Percentiles rank a stretch among this genome's conserved stretches.
phyloP scores from a whole-genome alignment of 2,329 filamentous ascomycete genomes.

The Beauveria medogensis region DNA sequence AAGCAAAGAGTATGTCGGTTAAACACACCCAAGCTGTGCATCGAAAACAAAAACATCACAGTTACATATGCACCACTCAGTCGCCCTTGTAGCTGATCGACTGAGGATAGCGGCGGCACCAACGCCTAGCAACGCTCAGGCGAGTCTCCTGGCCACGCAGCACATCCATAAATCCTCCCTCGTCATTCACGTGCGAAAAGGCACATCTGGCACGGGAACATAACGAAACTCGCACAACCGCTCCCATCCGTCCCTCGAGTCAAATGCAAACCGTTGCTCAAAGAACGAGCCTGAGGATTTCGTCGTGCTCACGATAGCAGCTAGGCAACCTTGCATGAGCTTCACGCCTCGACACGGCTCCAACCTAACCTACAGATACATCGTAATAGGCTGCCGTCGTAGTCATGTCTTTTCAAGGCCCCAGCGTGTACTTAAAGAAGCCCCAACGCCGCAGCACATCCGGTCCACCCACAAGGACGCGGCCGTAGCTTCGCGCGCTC shows the following conservation, averaged over 20 bases:
- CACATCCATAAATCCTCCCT: background rate
- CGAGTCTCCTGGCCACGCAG: background rate
- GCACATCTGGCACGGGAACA: conserved; percentile 20
- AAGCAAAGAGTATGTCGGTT: background rate
- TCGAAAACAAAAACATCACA: too few species aligned
- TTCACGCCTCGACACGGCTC: conserved; percentile 1
- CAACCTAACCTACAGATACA: conserved; percentile 11
- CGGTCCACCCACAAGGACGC: conserved; percentile 15
- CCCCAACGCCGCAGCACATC: background rate
- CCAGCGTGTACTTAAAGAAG: conserved; percentile 5
- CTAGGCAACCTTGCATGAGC: background rate
- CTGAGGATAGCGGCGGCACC: background rate
- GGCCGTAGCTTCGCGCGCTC: conserved; percentile 15
- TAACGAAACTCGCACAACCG: conserved; percentile 28
- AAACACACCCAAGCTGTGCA: background rate
- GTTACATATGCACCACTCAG: too few species aligned
- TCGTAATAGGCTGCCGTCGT: background rate
- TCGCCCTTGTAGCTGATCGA: background rate
- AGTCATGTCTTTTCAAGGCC: conserved; percentile 15
- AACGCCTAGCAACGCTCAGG: background rate
- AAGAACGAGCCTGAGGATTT: conserved; percentile 21
- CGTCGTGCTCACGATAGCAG: conserved; percentile 18
- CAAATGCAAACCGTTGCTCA: conserved; percentile 22
- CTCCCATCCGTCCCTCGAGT: conserved; percentile 27
- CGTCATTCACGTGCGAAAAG: conserved; percentile 15